Evolutionary conservation across 306 rosid species (phyloP), one percentile per base, ranked within the genome.

Genomic region (Ceratonia siliqua): DNA sequence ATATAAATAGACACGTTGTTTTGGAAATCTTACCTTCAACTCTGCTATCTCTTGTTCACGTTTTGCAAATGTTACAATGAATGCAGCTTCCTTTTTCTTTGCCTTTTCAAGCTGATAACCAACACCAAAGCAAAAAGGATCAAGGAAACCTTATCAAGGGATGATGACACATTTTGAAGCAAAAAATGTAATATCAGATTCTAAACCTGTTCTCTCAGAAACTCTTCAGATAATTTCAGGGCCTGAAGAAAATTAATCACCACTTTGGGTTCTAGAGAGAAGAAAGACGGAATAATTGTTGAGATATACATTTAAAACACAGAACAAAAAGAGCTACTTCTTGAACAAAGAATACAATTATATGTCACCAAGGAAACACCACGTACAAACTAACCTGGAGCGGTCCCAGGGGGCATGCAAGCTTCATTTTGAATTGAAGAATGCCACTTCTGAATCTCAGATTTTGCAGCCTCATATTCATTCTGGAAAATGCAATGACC

Each of bases 1-100:
- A 22, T 15, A 58, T 30, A 43, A 63, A 61, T 8, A 71, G 6
- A 25, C 62, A 48, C 59, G 46, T 36, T 22, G n/a, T 56, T 24
- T 78, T 38, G 57, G 49, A 49, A 59, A 22, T 41, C 46, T 63
- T 74, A 87, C 98, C 90, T 91, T 93, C 77, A 93, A 86, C 83
- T 93, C 97, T 22, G 97, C 94, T 75, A 93, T 88, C 86, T 91
- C 97, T 80, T 93, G 97, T 79, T 91, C 98, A 63, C 92, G 91
- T 76, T 91, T 93, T 18, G 98, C 96, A 84, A 91, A 91, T 33
- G 98, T 91, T 62, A 91, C 92, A 58, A 94, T 88, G 78, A 91
- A 94, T 5, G 97, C 94, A 39, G 97, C 93, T 84, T 94, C 98
- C 86, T 94, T 94, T 84, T 89, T 94, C 88, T 89, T 91, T 7